Base-by-base conservation (phyloP, 495 filamentous ascomycete genomes). In the Bryoglossum gracile region DNA sequence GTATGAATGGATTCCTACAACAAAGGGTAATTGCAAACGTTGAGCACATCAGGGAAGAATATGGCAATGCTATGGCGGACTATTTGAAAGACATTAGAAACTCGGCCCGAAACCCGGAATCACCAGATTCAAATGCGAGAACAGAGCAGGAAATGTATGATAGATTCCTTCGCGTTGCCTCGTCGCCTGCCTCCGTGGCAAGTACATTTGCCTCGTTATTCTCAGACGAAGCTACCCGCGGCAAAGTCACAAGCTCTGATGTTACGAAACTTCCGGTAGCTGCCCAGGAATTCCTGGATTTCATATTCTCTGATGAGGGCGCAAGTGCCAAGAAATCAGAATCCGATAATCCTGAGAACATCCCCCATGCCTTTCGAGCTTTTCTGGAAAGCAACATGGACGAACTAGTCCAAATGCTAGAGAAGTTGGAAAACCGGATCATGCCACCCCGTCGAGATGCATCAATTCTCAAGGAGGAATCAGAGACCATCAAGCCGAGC, bases 131-230 rank as follows among this genome's bases (percentile, higher is more conserved):
- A 52, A 13, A 23, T 35, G 3, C 24, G 16, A 14, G 48, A 53
- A 19, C 46, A 11, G 56, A 53, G 32, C 50, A 50, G 22, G 59
- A 62, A 5, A 56, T 57, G 53, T 62, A 56, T 47, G 48, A 58
- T n/a, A n/a, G n/a, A n/a, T n/a, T n/a, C n/a, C n/a, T n/a, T n/a
- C n/a, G n/a, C n/a, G n/a, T 3, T 18, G 19, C 3, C 55, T 59
- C 33, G 38, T 58, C 25, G 16, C 14, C 3, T 8, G 23, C 11
- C 18, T 11, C 21, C 23, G 5, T 4, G 23, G 24, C 41, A 16
- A 25, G 21, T 10, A 43, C 13, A 5, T 6, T 30, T 13, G 26
- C 5, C 26, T 30, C 13, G 26, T 5, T 30, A 13, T 30, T 30
- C 6, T 6, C 5, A 13, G 13, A 13, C 26, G 26, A 30, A 5